Evolutionary conservation across 345 rosid genomes (phyloP), one percentile per base, ranked within the genome.

Genomic region (Garcia nutans): DNA sequence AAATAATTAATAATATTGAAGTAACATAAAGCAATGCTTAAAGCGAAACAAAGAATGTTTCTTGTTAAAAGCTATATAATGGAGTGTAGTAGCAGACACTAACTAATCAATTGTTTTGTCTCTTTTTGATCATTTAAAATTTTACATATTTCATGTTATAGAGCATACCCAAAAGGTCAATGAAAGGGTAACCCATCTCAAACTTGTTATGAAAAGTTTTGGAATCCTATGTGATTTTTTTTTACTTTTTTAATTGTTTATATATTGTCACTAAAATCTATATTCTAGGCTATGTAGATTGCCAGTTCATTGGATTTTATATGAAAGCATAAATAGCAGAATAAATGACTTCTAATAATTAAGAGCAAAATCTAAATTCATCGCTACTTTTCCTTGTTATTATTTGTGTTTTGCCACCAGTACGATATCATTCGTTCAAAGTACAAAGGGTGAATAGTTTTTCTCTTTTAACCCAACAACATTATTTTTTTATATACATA

Each of bases 21-120:
- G 88, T 61, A 83, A 86, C 87, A 80, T 84, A 87, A 89, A 89
- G 89, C 83, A 44, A 77, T 58, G 82, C 85, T 85, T 73, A 86
- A 85, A 88, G 91, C 65, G 83, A 73, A 79, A 79, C 82, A 92
- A 90, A 90, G 94, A 88, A 82, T 87, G 93, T 88, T 83, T 87
- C 94, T 88, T 83, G 86, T 82, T 85, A 91, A 92, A 91, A 87
- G 97, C 85, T 75, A 85, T 87, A 79, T 84, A 80, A 85, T 87
- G 92, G 91, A 90, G 87, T 86, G 85, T 90, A 85, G 92, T 85
- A 86, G 92, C 90, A 88, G 90, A 80, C 92, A 91, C 88, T 83
- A 87, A 90, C 87, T 85, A 86, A 82, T 28, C 31, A 28, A 28
- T 28, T 81, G 85, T 75, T 85, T 78, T 79, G 76, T 81, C 83